Conservation (phyloP, 2,329 filamentous ascomycete species). For the Pyrenophora graminea region DNA sequence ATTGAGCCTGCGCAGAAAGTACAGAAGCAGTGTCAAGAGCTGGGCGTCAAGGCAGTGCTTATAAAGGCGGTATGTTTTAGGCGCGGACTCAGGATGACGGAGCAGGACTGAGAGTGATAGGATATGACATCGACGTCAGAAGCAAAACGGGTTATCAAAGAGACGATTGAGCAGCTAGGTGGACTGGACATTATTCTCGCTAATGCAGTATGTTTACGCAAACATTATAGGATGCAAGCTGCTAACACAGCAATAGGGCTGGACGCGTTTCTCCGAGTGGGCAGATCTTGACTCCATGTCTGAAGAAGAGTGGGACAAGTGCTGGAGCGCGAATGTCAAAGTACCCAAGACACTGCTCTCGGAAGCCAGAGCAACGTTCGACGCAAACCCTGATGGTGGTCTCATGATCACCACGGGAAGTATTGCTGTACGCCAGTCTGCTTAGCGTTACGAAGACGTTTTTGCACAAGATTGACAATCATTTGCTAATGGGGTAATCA, state of each 20-base stretch:
- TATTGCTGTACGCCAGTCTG: constrained; percentile 54
- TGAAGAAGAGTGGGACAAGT: constrained; percentile 68
- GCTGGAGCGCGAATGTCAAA: constrained; percentile 66
- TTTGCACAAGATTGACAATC: too few relatives aligned
- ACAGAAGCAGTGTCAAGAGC: constrained; percentile 58
- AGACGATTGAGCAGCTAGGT: constrained; percentile 64
- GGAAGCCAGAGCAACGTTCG: constrained; percentile 62
- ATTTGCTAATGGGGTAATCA: constrained; percentile 21
- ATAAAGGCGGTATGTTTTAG: constrained; percentile 62
- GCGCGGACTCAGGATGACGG: neutral
- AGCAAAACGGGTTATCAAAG: constrained; percentile 62
- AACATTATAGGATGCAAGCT: neutral
- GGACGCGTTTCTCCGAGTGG: constrained; percentile 64
- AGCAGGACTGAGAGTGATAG: constrained; percentile 30
- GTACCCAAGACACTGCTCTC: constrained; percentile 57
- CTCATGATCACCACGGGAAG: constrained; percentile 67
- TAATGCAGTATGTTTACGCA: constrained; percentile 62
- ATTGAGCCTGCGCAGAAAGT: constrained; percentile 63
- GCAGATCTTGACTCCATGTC: constrained; percentile 61
- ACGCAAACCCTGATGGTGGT: constrained; percentile 65
- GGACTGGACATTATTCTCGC: constrained; percentile 77
- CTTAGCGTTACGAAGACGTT: too few relatives aligned
- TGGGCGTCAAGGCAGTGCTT: constrained; percentile 57
- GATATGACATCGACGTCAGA: constrained; percentile 67
- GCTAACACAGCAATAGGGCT: constrained; percentile 52